Evolutionary conservation across 345 rosid species (phyloP), one percentile per base, ranked within the genome.

Genomic region (Raphanus raphanistrum): DNA sequence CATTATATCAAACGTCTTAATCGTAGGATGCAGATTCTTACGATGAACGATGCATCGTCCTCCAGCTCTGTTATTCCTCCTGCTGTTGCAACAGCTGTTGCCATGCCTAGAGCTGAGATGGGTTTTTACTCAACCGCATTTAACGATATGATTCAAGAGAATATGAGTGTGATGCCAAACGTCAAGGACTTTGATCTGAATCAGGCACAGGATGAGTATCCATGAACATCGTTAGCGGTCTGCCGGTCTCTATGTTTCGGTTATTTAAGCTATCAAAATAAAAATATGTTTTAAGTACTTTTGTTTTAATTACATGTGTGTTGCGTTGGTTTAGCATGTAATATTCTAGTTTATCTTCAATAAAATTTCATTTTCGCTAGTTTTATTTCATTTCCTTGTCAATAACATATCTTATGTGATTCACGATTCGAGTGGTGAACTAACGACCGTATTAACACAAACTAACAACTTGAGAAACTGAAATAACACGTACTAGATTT

Each of bases 151-250:
- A 9, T 55, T 29, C 66, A 35, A 0, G 29, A 38, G 4, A 16
- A 9, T 58, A 4, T 72, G 16, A 59, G 58, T 10, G 15, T 64
- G 72, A 60, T 43, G n/a, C 6, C 33, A 10, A 10, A 11, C 27
- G 8, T 3, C 6, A 66, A 32, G 63, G 68, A 79, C 68, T 48
- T 79, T 63, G 82, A 79, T 73, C 27, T 79, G 48, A 79, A 79
- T 17, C 59, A 33, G 45, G 26, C n/a, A 11, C 26, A 31, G 60
- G n/a, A 33, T 66, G 76, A 71, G 33, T 33, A 11, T 31, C 13
- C 29, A 6, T 32, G 63, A 70, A 32, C 62, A 69, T 69, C 15
- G 7, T 58, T 50, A n/a, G 15, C 15, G 54, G 17, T 48, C 54
- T 48, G 54, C 17, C 7, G 63, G 54, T 60, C 36, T 32, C 54